These are phyloP conservation scores for Mrakia hoshinonis DNA, from an alignment of 768 basidiomycete genomes.

Conservation along the genomic window DNA sequence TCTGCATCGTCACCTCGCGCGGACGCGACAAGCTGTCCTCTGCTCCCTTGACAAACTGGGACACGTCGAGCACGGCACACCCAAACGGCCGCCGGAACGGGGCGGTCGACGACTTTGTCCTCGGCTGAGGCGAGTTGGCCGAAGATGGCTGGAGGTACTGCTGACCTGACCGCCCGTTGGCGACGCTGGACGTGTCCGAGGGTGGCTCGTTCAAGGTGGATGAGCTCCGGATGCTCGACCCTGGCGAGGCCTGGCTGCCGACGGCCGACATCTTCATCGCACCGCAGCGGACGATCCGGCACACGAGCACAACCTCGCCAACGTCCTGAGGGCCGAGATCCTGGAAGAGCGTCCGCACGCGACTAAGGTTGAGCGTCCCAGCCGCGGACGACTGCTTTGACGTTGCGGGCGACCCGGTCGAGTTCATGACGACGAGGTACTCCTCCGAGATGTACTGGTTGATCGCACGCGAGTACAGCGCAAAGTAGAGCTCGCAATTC, in stretches of 20 bases:
- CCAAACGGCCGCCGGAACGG: conserved; percentile 78
- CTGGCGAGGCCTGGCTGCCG: background rate
- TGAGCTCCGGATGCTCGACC: background rate
- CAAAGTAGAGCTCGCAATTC: conserved; percentile 86
- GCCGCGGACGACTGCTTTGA: conserved; percentile 46
- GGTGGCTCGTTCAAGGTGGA: background rate
- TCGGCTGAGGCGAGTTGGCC: background rate
- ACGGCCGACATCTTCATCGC: conserved; percentile 55
- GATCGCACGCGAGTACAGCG: conserved; percentile 75
- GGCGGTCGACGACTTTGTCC: background rate
- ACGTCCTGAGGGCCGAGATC: conserved; percentile 82
- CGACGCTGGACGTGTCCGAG: conserved; percentile 1
- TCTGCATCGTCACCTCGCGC: conserved; percentile 76
- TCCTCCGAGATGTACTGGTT: conserved; percentile 81
- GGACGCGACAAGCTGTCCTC: conserved; percentile 54
- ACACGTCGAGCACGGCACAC: conserved; percentile 84
- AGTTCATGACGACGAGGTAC: conserved; percentile 77
- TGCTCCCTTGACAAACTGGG: conserved; percentile 58
- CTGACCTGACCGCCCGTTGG: background rate
- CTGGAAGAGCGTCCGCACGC: conserved; percentile 76
- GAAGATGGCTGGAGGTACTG: background rate
- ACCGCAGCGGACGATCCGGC: conserved; percentile 80
- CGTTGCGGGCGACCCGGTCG: conserved; percentile 68
- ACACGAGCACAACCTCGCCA: conserved; percentile 77
- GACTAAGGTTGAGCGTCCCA: conserved; percentile 35